phyloP scores from a whole-genome alignment of 2,329 filamentous ascomycete species.

The Diaporthe citriasiana region DNA sequence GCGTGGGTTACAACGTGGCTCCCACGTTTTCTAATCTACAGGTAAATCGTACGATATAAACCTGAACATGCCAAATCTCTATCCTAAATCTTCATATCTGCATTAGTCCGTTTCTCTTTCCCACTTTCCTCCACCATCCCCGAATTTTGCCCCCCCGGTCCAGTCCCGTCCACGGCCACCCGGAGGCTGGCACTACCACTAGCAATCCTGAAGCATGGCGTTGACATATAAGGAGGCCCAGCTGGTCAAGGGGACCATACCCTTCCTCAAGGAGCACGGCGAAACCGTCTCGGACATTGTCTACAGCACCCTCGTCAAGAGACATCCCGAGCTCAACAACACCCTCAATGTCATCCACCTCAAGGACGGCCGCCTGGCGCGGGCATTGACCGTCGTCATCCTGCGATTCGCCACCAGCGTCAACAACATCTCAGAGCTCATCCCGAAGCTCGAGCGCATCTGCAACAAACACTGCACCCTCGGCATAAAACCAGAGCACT shows the following conservation, averaged over 20 bases:
- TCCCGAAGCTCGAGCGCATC: constrained; percentile 62
- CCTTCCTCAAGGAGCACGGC: constrained; percentile 75
- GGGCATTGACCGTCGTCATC: constrained; percentile 70
- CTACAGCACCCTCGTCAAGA: constrained; percentile 74
- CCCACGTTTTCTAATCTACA: constrained; percentile 37
- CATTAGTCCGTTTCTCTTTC: constrained; percentile 33
- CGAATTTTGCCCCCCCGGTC: constrained; percentile 8
- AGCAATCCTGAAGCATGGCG: constrained; percentile 36
- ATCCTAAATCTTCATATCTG: constrained; percentile 32
- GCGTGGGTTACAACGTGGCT: constrained; percentile 36
- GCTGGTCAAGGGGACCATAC: constrained; percentile 77
- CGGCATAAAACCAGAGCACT: constrained; percentile 74
- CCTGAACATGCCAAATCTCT: constrained; percentile 24
- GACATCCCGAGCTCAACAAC: constrained; percentile 73
- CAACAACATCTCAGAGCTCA: constrained; percentile 66
- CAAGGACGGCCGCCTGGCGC: constrained; percentile 68
- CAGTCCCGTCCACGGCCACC: constrained; percentile 20
- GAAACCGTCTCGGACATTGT: constrained; percentile 75
- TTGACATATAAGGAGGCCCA: constrained; percentile 66
- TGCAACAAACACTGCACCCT: constrained; percentile 79
- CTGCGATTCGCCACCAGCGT: constrained; percentile 78
- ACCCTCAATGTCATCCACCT: constrained; percentile 78
- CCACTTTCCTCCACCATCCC: constrained; percentile 12
- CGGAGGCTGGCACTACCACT: constrained; percentile 22
- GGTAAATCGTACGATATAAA: constrained; percentile 35